These are phyloP conservation scores for Trichoderma orchidacearum DNA, from an alignment of 495 filamentous ascomycete species.

Conservation along the genomic window DNA sequence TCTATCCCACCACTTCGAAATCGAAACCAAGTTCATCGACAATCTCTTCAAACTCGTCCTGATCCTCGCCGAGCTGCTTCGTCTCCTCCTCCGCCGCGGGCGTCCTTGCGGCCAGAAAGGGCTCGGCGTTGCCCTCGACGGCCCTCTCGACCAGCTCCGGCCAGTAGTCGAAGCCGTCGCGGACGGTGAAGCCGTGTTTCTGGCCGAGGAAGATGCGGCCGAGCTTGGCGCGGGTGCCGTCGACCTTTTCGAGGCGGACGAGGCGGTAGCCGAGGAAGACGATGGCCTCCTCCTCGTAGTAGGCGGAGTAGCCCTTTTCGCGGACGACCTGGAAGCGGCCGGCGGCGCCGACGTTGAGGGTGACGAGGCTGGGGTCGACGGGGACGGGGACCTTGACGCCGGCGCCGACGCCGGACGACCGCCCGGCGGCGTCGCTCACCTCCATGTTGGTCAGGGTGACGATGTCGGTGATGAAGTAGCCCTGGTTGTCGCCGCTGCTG, in stretches of 20 bases:
- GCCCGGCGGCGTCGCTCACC: background rate
- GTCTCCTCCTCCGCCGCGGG: background rate
- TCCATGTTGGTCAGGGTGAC: slow-evolving; percentile 1
- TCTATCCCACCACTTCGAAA: background rate
- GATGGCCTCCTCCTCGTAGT: background rate
- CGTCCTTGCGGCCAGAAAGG: background rate
- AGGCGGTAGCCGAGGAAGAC: background rate
- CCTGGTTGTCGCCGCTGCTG: background rate
- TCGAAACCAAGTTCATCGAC: background rate
- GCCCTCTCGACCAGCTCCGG: background rate
- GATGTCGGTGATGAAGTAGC: slow-evolving; percentile 2
- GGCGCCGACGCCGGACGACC: background rate
- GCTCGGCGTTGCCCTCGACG: background rate
- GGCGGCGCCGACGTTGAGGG: background rate
- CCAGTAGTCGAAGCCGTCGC: slow-evolving; percentile 1
- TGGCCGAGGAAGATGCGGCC: background rate
- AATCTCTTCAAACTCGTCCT: background rate
- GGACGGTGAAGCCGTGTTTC: background rate
- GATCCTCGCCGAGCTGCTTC: background rate
- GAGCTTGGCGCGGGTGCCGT: background rate
- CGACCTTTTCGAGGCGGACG: slow-evolving; percentile 1
- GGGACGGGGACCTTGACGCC: background rate
- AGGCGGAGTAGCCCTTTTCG: background rate
- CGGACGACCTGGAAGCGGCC: background rate
- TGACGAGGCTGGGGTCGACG: background rate